Base-by-base conservation (phyloP, 805 yeast species). In the Metschnikowia kunwiensis region DNA sequence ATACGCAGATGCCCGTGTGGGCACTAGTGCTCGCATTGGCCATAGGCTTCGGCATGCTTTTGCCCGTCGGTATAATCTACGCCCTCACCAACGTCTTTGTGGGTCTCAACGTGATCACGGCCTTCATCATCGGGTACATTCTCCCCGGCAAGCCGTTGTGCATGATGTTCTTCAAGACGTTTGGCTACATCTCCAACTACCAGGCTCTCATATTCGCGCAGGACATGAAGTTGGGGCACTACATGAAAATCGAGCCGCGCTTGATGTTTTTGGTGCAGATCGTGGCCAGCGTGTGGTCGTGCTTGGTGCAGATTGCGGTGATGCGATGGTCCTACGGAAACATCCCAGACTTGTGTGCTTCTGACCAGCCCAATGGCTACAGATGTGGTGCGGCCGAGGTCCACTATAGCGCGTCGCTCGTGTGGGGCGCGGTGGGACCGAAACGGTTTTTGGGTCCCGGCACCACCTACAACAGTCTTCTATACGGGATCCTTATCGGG, bases 401-500 rank as follows among this genome's bases (percentile, higher is more conserved):
- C 11, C 49, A 50, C 26, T 51, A 39, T 27, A 47, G 46, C 15
- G 53, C 55, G 11, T 41, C 48, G 9, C 42, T 51, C 20, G 49
- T 48, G 1, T 51, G 74, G 52, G 83, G 89, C 26, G 30, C 60
- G 23, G 34, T 57, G 40, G 47, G 47, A 2, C 47, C 47, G 5
- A 42, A 60, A 34, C 21, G 60, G 51, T 43, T 58, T 56, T 43
- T 57, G 53, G 36, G 48, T 28, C 19, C 70, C 51, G 59, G 54
- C 3, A 43, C 47, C 24, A 27, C 43, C 5, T 44, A 44, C 26
- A 44, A 44, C 26, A 38, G 45, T 13, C 37, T 44, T 18, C 26
- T 40, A 28, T 44, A 35, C 28, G 43, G 43, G 28, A 30, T 44
- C 27, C 39, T 44, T 20, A 35, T 44, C 17, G 48, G 46, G 8